Conservation (phyloP, 2,329 filamentous ascomycete genomes). For the Cordyceps javanica region DNA sequence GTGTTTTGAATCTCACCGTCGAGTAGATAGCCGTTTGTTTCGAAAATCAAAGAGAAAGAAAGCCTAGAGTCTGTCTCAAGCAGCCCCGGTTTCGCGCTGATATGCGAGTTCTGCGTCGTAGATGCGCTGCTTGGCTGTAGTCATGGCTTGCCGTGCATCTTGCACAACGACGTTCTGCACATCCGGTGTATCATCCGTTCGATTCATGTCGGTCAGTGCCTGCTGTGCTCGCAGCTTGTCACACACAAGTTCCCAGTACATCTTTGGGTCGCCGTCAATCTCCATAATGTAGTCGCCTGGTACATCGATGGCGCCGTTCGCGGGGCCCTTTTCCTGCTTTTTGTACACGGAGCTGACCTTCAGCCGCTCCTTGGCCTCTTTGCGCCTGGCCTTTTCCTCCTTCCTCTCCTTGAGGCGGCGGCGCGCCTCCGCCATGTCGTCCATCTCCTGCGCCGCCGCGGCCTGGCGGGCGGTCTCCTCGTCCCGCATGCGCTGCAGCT, state of each 20-base stretch:
- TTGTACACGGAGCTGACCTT: constrained; percentile 20
- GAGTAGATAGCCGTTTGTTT: constrained; percentile 8
- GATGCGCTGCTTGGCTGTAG: constrained; percentile 27
- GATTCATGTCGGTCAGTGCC: constrained; percentile 26
- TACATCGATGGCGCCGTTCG: constrained; percentile 29
- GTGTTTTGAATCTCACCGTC: constrained; percentile 36
- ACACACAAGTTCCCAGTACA: constrained; percentile 35
- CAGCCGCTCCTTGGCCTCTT: constrained; percentile 30
- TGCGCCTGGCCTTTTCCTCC: constrained; percentile 33
- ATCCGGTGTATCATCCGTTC: constrained; percentile 20
- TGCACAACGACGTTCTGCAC: constrained; percentile 17
- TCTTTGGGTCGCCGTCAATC: constrained; percentile 24
- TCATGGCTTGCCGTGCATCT: constrained; percentile 23
- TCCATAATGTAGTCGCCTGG: constrained; percentile 30
- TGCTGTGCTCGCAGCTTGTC: constrained; percentile 36
- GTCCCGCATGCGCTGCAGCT: constrained; percentile 31
- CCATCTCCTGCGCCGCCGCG: constrained; percentile 33
- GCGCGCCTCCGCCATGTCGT: constrained; percentile 31
- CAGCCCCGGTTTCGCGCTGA: constrained; percentile 22
- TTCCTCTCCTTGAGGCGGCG: constrained; percentile 34
- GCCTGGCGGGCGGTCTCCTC: constrained; percentile 30
- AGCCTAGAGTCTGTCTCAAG: background rate
- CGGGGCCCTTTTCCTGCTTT: constrained; percentile 20
- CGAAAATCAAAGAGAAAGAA: constrained; percentile 8
- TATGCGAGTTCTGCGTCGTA: constrained; percentile 33